A percentile compares a stretch with the other conserved stretches of the same genome.
Evolutionary conservation across 768 basidiomycete genomes (phyloP).

Genomic region (Lepiota venenata): DNA sequence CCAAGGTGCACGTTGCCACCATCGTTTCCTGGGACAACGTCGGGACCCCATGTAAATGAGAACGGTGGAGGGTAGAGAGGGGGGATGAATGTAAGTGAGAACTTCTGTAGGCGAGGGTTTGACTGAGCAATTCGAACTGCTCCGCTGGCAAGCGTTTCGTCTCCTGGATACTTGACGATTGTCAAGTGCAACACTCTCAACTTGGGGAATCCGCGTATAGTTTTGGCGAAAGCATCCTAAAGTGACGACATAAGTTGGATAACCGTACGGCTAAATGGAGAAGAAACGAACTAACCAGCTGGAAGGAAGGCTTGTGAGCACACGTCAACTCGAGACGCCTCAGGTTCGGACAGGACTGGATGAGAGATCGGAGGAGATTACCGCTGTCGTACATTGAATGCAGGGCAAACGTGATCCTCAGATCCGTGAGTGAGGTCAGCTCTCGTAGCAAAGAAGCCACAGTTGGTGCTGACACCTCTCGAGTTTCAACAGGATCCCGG

Average conservation of each 20-base stretch:
- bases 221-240: slow-evolving; percentile 62
- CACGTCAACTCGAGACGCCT: slow-evolving; percentile 64
- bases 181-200: slow-evolving; percentile 61
- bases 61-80: slow-evolving; percentile 47
- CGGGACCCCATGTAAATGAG: slow-evolving; percentile 25
- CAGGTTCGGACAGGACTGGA: slow-evolving; percentile 62
- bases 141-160: slow-evolving; percentile 54
- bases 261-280: not conserved
- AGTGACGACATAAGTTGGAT: slow-evolving; percentile 1
- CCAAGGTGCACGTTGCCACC: slow-evolving; percentile 1
- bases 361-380: slow-evolving; percentile 63
- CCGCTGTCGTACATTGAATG: slow-evolving; percentile 76
- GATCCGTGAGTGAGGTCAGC: slow-evolving; percentile 49
- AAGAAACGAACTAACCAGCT: slow-evolving; percentile 46
- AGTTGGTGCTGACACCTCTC: slow-evolving; percentile 62
- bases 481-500: slow-evolving; percentile 62
- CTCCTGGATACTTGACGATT: slow-evolving; percentile 64
- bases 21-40: not conserved
- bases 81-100: slow-evolving; percentile 65
- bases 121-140: slow-evolving; percentile 59
- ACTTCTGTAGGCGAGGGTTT: slow-evolving; percentile 64
- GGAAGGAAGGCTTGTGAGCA: slow-evolving; percentile 67
- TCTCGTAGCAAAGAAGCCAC: slow-evolving; percentile 58
- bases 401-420: slow-evolving; percentile 65
- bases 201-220: slow-evolving; percentile 57